Conservation (phyloP, 2,329 filamentous ascomycete species). For the Corniculantispora saksenae region DNA sequence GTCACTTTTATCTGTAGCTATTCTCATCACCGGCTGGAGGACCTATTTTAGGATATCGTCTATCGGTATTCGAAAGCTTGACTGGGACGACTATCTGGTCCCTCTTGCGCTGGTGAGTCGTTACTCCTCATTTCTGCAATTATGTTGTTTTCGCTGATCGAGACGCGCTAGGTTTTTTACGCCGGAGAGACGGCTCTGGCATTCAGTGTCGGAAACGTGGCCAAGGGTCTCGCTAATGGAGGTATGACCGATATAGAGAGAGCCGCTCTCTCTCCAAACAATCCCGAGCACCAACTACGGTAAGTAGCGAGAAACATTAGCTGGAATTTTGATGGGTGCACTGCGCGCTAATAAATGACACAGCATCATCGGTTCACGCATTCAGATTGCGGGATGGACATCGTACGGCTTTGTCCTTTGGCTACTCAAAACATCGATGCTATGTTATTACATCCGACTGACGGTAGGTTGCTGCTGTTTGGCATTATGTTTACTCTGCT, state of each 20-base stretch:
- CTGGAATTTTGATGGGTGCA: background rate
- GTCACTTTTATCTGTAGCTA: conserved; percentile 31
- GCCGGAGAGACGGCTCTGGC: conserved; percentile 51
- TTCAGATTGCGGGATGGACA: conserved; percentile 57
- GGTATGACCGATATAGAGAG: conserved; percentile 55
- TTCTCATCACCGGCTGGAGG: conserved; percentile 29
- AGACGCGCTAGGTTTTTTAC: conserved; percentile 51
- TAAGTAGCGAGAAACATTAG: conserved; percentile 32
- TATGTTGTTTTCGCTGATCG: conserved; percentile 21
- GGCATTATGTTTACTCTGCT: conserved; percentile 48
- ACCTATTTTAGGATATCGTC: conserved; percentile 32
- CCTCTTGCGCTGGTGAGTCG: too few species aligned
- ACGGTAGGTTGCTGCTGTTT: conserved; percentile 57
- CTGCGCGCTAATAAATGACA: background rate
- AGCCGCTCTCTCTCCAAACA: conserved; percentile 42
- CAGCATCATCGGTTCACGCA: conserved; percentile 57
- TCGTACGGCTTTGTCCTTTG: conserved; percentile 55
- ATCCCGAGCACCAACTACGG: conserved; percentile 48
- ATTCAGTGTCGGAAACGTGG: conserved; percentile 50
- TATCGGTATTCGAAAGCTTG: conserved; percentile 28
- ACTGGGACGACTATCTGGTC: conserved; percentile 34
- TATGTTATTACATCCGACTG: too few species aligned
- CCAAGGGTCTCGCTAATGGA: conserved; percentile 56
- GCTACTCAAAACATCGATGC: conserved; percentile 58
- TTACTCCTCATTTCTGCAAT: too few species aligned